Evolutionary conservation across 2,329 filamentous ascomycete genomes (phyloP).

Genomic region (Biscogniauxia sp.): DNA sequence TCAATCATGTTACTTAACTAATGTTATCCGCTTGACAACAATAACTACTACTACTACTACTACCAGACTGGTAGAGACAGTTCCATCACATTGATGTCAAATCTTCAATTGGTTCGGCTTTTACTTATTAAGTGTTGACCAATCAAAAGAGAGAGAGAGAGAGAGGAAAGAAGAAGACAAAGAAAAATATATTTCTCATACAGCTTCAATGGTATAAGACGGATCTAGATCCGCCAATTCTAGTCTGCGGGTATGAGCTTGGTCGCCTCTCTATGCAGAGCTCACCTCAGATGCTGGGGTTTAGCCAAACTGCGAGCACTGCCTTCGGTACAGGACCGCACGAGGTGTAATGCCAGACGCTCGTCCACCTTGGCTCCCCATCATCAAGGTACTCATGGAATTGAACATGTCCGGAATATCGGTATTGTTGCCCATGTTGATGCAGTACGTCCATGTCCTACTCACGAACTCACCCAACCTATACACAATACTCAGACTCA

Average conservation of each 20-base stretch:
- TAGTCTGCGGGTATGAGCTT: slow-evolving; percentile 27
- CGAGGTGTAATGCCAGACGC: slow-evolving; percentile 11
- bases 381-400: slow-evolving; percentile 34
- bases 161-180: not conserved
- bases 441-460: slow-evolving; percentile 53
- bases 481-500: slow-evolving; percentile 19
- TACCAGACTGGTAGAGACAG: too few species aligned
- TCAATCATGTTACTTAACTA: too few species aligned
- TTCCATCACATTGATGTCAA: too few species aligned
- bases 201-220: slow-evolving; percentile 9
- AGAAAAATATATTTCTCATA: not conserved
- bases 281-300: slow-evolving; percentile 24
- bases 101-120: too few species aligned
- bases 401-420: slow-evolving; percentile 80
- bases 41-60: too few species aligned
- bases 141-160: too few species aligned
- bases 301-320: slow-evolving; percentile 16
- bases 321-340: slow-evolving; percentile 11
- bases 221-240: not conserved
- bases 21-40: too few species aligned
- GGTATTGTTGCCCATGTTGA: slow-evolving; percentile 99
- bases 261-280: slow-evolving; percentile 22
- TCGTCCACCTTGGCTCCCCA: slow-evolving; percentile 14
- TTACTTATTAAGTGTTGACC: too few species aligned
- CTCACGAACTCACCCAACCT: too few species aligned